Conservation (phyloP, 306 rosid genomes). For the Medicago truncatula region MtrunA17r5.0-ANR NC_053044.1:32713001-32713500, state of each 20-base stretch:
- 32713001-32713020: constrained; percentile 76
- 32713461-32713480: constrained; percentile 3
- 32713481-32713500: constrained; percentile 65
- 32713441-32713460: not conserved
- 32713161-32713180: no score
- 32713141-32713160: not conserved
- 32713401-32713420: constrained; percentile 57
- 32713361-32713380: constrained; percentile 87
- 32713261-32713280: no score
- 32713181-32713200: no score
- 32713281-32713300: no score
- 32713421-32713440: constrained; percentile 10
- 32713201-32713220: no score
- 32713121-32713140: not conserved
- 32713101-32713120: not conserved
- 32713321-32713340: constrained; percentile 92
- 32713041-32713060: not conserved
- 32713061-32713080: not conserved
- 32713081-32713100: not conserved
- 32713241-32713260: no score
- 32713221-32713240: no score
- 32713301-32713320: constrained; percentile 79
- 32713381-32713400: constrained; percentile 95
- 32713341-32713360: constrained; percentile 97
- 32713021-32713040: not conserved